phyloP scores from a whole-genome alignment of 23 red algal species.

The Gracilaria vermiculophylla region DNA sequence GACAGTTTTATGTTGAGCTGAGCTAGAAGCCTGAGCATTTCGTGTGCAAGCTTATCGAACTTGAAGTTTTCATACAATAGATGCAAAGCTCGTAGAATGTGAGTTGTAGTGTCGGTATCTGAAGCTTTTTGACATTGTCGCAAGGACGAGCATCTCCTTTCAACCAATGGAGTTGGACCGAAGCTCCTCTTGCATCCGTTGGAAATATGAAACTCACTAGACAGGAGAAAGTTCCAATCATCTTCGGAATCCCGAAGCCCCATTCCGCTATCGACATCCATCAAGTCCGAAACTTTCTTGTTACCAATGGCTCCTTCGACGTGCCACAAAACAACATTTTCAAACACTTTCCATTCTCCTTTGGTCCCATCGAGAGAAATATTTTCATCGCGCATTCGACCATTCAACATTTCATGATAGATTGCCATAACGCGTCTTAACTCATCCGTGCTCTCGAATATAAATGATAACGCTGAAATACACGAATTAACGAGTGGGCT shows the following conservation, averaged over 20 bases:
- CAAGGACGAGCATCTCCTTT: no score
- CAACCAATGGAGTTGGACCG: not conserved
- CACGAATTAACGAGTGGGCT: constrained; percentile 47
- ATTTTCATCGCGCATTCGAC: not conserved
- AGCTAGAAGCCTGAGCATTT: constrained; percentile 1
- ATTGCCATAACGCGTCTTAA: constrained; percentile 23
- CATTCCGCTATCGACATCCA: not conserved
- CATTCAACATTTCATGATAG: constrained; percentile 46
- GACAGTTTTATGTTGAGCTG: constrained; percentile 22
- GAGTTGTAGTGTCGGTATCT: not conserved
- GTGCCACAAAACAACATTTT: constrained; percentile 5
- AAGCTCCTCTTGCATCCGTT: not conserved
- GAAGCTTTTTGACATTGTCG: not conserved
- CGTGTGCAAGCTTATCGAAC: constrained; percentile 11
- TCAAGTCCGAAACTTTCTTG: not conserved
- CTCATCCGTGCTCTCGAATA: constrained; percentile 31
- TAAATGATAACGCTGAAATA: constrained; percentile 34
- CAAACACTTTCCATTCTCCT: constrained; percentile 35
- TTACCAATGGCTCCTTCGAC: not conserved
- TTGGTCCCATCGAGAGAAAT: not conserved
- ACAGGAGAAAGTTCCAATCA: constrained; percentile 47
- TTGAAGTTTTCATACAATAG: constrained; percentile 79
- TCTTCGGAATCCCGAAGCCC: not conserved
- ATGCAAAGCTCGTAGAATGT: constrained; percentile 52
- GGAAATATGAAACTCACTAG: constrained; percentile 12